These are phyloP conservation scores for Pichia sp. DNA, from an alignment of 1,139 yeast species.

Conservation along the genomic window DNA sequence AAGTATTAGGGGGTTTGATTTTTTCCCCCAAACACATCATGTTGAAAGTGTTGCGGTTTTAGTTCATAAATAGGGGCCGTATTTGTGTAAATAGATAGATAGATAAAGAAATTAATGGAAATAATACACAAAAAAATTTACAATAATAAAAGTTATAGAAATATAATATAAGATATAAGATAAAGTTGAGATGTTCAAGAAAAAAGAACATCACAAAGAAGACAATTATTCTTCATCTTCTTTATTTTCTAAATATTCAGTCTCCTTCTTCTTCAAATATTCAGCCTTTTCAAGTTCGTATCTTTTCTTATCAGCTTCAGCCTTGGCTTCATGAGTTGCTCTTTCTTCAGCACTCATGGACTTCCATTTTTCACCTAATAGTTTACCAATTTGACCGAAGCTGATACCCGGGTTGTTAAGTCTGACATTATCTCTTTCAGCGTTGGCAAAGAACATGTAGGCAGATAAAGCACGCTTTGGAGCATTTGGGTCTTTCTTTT, in stretches of 20 bases:
- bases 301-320: slow-evolving; percentile 94
- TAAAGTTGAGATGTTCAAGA: too few relatives aligned
- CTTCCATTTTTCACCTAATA: slow-evolving; percentile 96
- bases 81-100: neutral
- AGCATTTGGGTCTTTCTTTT: slow-evolving; percentile 79
- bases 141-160: slow-evolving; percentile 5
- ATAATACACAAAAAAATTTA: neutral
- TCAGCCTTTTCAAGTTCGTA: slow-evolving; percentile 94
- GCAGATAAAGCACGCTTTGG: slow-evolving; percentile 98
- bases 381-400: slow-evolving; percentile 87
- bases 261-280: slow-evolving; percentile 53
- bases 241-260: slow-evolving; percentile 13
- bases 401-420: slow-evolving; percentile 92
- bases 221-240: slow-evolving; percentile 6
- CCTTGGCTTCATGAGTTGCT: slow-evolving; percentile 84
- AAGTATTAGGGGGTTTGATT: slow-evolving; percentile 88
- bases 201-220: too few relatives aligned
- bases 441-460: slow-evolving; percentile 98
- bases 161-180: neutral
- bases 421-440: slow-evolving; percentile 90
- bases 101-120: neutral
- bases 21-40: slow-evolving; percentile 97
- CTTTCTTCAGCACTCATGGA: slow-evolving; percentile 74
- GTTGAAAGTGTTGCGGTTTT: slow-evolving; percentile 94
- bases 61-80: slow-evolving; percentile 10